Conservation (phyloP, 345 rosid genomes). For the Eucalyptus brandiana region DNA sequence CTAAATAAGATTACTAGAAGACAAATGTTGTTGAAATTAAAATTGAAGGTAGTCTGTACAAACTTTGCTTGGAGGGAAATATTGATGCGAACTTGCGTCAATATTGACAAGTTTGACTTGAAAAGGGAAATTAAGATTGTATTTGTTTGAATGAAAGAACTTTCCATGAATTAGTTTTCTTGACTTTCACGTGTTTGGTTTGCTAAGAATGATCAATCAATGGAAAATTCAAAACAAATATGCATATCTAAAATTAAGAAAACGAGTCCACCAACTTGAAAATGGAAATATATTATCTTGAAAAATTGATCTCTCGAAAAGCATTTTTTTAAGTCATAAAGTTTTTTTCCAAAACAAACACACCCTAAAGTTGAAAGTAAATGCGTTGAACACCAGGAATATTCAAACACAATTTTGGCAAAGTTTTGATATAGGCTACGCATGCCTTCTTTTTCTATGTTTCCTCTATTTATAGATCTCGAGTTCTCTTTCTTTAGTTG, state of each 20-base stretch:
- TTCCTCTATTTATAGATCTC: background rate
- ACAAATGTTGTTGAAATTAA: background rate
- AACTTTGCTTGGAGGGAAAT: background rate
- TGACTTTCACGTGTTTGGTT: rapidly evolving
- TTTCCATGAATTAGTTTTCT: rapidly evolving
- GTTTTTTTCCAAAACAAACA: too few species aligned
- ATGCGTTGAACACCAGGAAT: rapidly evolving
- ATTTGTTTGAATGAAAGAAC: too few species aligned
- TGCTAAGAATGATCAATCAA: background rate
- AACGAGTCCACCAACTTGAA: background rate
- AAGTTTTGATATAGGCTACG: background rate
- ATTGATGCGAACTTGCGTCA: background rate
- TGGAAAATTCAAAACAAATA: rapidly evolving
- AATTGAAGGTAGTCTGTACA: background rate
- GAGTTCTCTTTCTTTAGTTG: background rate
- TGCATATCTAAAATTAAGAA: background rate
- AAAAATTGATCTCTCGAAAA: too few species aligned
- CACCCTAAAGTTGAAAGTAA: background rate
- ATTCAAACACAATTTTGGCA: background rate
- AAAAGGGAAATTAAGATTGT: background rate
- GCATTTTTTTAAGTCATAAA: too few species aligned
- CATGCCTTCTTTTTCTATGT: background rate
- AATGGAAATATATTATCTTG: background rate
- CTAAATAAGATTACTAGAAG: background rate
- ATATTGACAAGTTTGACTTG: background rate